phyloP scores from a whole-genome alignment of 164 flowering plant genomes.

The Stephania japonica region DNA sequence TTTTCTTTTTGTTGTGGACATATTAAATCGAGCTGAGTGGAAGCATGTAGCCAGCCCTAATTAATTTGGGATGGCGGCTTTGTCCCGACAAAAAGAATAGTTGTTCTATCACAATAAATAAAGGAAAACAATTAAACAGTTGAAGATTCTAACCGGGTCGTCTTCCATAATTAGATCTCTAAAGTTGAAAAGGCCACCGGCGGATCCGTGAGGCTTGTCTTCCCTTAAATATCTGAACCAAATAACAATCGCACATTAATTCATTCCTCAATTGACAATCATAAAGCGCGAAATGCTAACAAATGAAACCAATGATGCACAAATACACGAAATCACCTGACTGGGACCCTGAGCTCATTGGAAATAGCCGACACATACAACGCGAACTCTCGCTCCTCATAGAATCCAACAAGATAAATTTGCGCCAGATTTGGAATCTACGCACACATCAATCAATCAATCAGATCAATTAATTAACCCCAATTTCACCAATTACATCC shows the following conservation, averaged over 20 bases:
- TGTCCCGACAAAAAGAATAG: not conserved
- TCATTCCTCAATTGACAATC: not conserved
- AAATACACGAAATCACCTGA: constrained; percentile 42
- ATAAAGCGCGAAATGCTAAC: not conserved
- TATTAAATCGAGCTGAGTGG: not conserved
- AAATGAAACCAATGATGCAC: not conserved
- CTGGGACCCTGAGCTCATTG: constrained; percentile 88
- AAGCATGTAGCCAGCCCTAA: too few species aligned
- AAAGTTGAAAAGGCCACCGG: constrained; percentile 91
- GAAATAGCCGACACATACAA: constrained; percentile 85
- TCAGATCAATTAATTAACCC: not conserved
- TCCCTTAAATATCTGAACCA: constrained; percentile 78
- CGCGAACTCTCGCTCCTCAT: constrained; percentile 97
- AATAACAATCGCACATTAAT: constrained; percentile 10
- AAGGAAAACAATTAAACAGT: constrained; percentile 1
- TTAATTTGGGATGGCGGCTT: not conserved
- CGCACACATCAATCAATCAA: not conserved
- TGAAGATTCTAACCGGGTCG: constrained; percentile 52
- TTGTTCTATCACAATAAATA: not conserved
- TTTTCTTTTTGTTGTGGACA: too few species aligned
- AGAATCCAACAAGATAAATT: constrained; percentile 90
- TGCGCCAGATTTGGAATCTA: constrained; percentile 91
- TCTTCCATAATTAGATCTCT: constrained; percentile 97
- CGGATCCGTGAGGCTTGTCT: constrained; percentile 97
- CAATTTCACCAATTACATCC: not conserved